Evolutionary conservation across 2,329 filamentous ascomycete species (phyloP), one percentile per base, ranked within the genome.

Genomic region (Scedosporium aurantiacum): DNA sequence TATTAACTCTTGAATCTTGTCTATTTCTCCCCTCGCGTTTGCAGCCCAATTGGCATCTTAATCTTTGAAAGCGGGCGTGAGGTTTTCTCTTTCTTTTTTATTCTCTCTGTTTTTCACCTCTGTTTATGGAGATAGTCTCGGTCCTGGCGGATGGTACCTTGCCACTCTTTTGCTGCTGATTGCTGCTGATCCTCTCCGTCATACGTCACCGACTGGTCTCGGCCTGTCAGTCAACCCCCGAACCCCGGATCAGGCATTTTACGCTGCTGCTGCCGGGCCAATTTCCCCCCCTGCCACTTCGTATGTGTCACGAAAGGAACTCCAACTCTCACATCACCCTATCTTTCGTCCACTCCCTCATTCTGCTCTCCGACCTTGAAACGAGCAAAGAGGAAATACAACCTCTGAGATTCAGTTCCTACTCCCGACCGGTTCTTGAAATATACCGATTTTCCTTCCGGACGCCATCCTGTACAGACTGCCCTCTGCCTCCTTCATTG

Each of bases 161-260:
- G 32, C 32, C 32, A 37, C 32, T 37, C 1, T 37, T 37, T 37
- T 37, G 32, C 32, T 37, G 32, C 23, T 25, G 50, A 54, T 37
- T 37, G 32, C 32, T 37, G 32, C 23, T 25, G 50, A 54, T 54
- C 50, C 18, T 54, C 50, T 47, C 21, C 21, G 21, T 47, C 43
- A n/a, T 23, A 54, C 50, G 50, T 54, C 50, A 54, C 50, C 23
- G 23, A 54, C 1, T 23, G 12, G 18, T 23, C 12, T 54, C 50
- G 18, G 12, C 12, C 50, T 54, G 18, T 23, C 23, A 27, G 23
- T 23, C 21, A 23, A 54, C 50, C 50, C 23, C 50, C 50, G 50
- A 54, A 54, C 50, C 50, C 50, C 50, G 50, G 50, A 54, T 54
- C 50, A 54, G 50, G 50, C 50, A 54, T 54, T 54, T 54, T 21